Evolutionary conservation across 2,329 filamentous ascomycete genomes (phyloP), one percentile per base, ranked within the genome.

Genomic region (Aspergillus brasiliensis): DNA sequence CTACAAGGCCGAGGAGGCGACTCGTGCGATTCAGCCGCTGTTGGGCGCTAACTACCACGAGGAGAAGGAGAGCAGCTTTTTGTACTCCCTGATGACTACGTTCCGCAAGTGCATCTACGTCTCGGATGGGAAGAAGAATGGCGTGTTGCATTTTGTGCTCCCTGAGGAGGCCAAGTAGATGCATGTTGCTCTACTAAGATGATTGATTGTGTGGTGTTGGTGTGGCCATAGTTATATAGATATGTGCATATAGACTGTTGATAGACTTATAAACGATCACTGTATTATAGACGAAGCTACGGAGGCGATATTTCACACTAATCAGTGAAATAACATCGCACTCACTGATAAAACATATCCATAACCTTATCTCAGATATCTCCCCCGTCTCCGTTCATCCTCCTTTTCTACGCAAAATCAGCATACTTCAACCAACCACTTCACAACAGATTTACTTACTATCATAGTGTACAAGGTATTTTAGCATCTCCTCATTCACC

Each of bases 1-100:
- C 72, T 88, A 88, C 77, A 78, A 85, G 65, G 84, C 84, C 21
- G 80, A 83, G 61, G 81, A 85, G 69, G 84, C 84, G n/a, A 85
- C 84, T 8, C 76, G 81, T 59, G 82, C 84, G 38, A 84, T 87
- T 69, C 79, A 78, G 68, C 80, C 80, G 8, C 73, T 87, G n/a
- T 79, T 87, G 17, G 84, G 84, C 7, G 76, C 81, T 28, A 76
- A 82, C 56, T 87, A 87, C 74, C 61, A 69, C 54, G 67, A 70
- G 59, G 42, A 65, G 21, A 70, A 70, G 58, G 69, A 77, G 11
- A 68, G 75, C 52, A 77, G 75, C 23, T 83, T 83, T 69, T 64
- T 81, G 57, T 76, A 77, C 52, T 76, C 78, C 56, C 74, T 83
- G 49, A 81, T 80, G 79, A 69, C 69, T 11, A 79, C 77, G 15